Percentiles rank a stretch among this genome's conserved stretches.
Evolutionary conservation across 176 grass and related monocot species (phyloP).

Genomic region (Juncus inflexus): DNA sequence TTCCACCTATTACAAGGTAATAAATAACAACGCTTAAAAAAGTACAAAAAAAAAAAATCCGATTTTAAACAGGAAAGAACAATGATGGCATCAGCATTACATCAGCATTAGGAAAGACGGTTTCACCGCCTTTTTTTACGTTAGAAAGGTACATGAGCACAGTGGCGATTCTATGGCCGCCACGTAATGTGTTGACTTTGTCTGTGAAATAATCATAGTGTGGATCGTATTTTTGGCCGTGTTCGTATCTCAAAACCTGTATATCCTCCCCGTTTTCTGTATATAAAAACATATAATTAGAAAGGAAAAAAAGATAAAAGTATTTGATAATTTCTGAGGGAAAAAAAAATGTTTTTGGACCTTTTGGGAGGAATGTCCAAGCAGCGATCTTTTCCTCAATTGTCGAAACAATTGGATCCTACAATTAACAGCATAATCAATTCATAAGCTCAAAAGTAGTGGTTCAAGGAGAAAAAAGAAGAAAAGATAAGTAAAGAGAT

Average conservation of each 20-base stretch:
- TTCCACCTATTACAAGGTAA: conserved; percentile 31
- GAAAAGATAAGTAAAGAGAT: conserved; percentile 4
- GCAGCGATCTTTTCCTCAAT: conserved; percentile 97
- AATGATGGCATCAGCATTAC: conserved; percentile 22
- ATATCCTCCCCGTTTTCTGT: conserved; percentile 95
- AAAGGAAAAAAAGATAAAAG: neutral
- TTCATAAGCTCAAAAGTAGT: neutral
- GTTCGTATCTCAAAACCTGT: conserved; percentile 74
- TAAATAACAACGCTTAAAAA: conserved; percentile 1
- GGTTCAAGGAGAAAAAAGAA: neutral
- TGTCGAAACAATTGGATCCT: conserved; percentile 82
- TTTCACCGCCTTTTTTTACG: conserved; percentile 84
- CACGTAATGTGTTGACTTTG: conserved; percentile 62
- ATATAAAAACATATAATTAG: conserved; percentile 34
- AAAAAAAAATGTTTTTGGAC: conserved; percentile 30
- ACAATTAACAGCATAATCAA: conserved; percentile 19
- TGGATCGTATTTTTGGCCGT: conserved; percentile 73
- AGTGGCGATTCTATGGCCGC: conserved; percentile 84
- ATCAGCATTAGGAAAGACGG: conserved; percentile 81
- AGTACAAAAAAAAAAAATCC: neutral
- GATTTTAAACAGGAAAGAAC: neutral
- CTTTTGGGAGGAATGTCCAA: conserved; percentile 99
- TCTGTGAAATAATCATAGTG: conserved; percentile 87
- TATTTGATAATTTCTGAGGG: neutral
- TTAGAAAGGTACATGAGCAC: conserved; percentile 85